phyloP scores from a whole-genome alignment of 108 stramenopile species.

The Nitzschia palea region DNA sequence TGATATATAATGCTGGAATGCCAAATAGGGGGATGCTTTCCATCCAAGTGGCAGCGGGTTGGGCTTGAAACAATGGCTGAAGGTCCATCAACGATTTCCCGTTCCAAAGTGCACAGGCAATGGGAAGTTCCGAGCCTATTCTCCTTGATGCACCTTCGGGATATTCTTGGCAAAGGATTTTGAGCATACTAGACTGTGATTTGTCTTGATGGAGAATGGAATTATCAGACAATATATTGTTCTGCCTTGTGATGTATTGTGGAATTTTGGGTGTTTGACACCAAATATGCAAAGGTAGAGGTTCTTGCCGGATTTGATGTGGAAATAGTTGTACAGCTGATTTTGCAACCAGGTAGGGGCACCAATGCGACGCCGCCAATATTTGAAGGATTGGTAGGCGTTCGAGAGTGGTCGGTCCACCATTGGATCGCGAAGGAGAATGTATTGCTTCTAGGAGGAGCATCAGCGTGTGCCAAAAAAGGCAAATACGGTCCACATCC shows the following conservation, averaged over 20 bases:
- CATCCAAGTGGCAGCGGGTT: not conserved
- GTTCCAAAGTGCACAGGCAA: not conserved
- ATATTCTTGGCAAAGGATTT: conserved; percentile 1
- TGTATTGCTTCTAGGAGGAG: not conserved
- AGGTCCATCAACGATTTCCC: not conserved
- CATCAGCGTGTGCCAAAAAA: not conserved
- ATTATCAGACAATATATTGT: not conserved
- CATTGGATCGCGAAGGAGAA: not conserved
- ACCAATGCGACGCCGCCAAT: not conserved
- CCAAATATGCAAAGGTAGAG: not conserved
- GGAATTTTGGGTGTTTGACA: not conserved
- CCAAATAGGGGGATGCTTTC: not conserved
- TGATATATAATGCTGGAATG: not conserved
- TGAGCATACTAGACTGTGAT: not conserved
- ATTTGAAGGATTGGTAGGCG: not conserved
- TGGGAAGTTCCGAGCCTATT: not conserved
- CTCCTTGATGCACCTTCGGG: not conserved
- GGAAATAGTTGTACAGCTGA: conserved; percentile 6
- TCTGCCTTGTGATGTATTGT: too few relatives aligned
- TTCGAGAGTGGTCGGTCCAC: not conserved
- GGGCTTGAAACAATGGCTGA: not conserved
- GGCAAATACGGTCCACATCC: too few relatives aligned
- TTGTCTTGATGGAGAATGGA: not conserved
- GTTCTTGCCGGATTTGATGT: not conserved
- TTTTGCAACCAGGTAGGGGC: not conserved